A percentile compares a stretch with the other conserved stretches of the same genome.
Conservation (phyloP, 2,329 filamentous ascomycete species). For the Myotisia sp. region DNA sequence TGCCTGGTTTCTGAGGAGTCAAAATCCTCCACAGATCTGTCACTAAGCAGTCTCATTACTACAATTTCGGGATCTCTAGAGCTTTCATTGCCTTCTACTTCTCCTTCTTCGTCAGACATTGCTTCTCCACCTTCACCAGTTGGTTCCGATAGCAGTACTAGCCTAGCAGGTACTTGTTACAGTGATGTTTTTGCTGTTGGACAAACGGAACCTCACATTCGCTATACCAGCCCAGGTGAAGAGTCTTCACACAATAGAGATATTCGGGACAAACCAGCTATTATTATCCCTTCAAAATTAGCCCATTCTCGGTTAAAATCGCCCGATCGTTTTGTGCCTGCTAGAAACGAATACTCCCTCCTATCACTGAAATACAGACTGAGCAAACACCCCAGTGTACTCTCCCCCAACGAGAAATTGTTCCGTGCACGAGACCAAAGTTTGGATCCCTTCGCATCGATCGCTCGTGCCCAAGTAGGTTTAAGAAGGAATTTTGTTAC, state of each 20-base stretch:
- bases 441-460: constrained; percentile 42
- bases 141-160: neutral
- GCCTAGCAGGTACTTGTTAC: constrained; percentile 2
- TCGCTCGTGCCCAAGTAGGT: constrained; percentile 7
- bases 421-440: constrained; percentile 30
- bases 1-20: constrained; percentile 1
- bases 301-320: constrained; percentile 18
- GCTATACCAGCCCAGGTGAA: too few relatives aligned
- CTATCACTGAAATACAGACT: constrained; percentile 39
- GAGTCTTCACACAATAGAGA: neutral
- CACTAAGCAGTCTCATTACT: constrained; percentile 1
- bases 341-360: constrained; percentile 28
- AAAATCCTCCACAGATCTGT: neutral
- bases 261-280: neutral
- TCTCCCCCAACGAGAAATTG: constrained; percentile 35
- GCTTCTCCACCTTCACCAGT: constrained; percentile 1
- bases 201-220: neutral
- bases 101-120: constrained; percentile 4
- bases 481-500: constrained; percentile 15
- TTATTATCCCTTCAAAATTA: neutral
- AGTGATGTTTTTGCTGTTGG: neutral
- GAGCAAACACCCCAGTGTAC: constrained; percentile 34
- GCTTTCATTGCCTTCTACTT: neutral
- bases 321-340: constrained; percentile 47
- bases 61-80: neutral